These are phyloP conservation scores for Termitomyces sp. DNA, from an alignment of 768 basidiomycete species.

Conservation along the genomic window DNA sequence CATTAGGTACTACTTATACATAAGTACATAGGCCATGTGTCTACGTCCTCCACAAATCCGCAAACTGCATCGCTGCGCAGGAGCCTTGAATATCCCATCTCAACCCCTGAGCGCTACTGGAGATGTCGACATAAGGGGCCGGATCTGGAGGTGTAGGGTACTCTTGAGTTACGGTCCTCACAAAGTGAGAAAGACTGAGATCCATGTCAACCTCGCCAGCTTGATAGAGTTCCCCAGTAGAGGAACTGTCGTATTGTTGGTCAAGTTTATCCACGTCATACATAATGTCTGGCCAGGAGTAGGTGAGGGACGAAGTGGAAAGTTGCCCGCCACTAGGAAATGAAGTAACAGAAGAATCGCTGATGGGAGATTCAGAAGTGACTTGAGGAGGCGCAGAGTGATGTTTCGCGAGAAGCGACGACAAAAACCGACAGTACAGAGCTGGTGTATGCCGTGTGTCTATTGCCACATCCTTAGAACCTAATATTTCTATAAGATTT, in stretches of 20 bases:
- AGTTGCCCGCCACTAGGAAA: slow-evolving; percentile 21
- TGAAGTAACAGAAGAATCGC: slow-evolving; percentile 20
- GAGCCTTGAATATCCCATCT: slow-evolving; percentile 11
- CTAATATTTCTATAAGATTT: slow-evolving; percentile 43
- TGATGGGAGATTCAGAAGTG: slow-evolving; percentile 1
- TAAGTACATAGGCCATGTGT: background rate
- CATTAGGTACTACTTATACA: background rate
- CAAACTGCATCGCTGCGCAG: slow-evolving; percentile 7
- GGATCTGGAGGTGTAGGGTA: slow-evolving; percentile 13
- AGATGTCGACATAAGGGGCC: slow-evolving; percentile 1
- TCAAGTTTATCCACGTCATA: slow-evolving; percentile 7
- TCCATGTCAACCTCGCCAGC: slow-evolving; percentile 40
- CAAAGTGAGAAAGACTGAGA: slow-evolving; percentile 46
- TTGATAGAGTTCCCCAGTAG: slow-evolving; percentile 4
- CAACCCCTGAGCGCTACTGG: slow-evolving; percentile 2
- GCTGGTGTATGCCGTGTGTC: slow-evolving; percentile 58
- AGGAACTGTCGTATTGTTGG: background rate
- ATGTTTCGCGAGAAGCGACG: slow-evolving; percentile 44
- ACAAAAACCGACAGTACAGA: slow-evolving; percentile 56
- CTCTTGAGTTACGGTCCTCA: slow-evolving; percentile 33
- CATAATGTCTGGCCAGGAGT: slow-evolving; percentile 46
- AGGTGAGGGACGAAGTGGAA: slow-evolving; percentile 29
- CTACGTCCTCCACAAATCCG: slow-evolving; percentile 17
- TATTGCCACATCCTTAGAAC: slow-evolving; percentile 48
- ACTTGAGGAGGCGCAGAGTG: slow-evolving; percentile 11